Conservation (phyloP, 768 basidiomycete genomes). For the Auriscalpium orientale region DNA sequence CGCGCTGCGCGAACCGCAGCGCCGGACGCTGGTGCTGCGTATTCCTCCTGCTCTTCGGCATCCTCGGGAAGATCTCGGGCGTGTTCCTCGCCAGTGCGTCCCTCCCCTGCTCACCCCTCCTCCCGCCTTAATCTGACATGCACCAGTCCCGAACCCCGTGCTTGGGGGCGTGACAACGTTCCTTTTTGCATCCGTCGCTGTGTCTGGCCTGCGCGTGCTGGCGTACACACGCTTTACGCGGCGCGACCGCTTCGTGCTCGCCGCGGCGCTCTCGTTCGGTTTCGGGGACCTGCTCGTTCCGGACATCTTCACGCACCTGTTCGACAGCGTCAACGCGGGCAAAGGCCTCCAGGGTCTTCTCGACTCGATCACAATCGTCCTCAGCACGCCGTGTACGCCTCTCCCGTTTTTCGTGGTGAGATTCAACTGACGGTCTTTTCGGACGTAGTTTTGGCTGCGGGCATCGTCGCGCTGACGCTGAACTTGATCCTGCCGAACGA, state of each 20-base stretch:
- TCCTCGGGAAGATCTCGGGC: slow-evolving; percentile 76
- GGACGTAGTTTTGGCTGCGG: slow-evolving; percentile 32
- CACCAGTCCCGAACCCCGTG: slow-evolving; percentile 64
- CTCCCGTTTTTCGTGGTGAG: not conserved
- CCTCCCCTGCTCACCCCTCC: not conserved
- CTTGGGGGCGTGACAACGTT: slow-evolving; percentile 85
- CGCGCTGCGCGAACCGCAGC: slow-evolving; percentile 72
- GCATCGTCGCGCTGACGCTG: slow-evolving; percentile 36
- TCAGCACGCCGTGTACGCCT: slow-evolving; percentile 73
- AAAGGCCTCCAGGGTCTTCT: slow-evolving; percentile 61
- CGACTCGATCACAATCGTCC: slow-evolving; percentile 69
- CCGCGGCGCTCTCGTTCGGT: slow-evolving; percentile 62
- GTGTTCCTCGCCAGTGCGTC: slow-evolving; percentile 67
- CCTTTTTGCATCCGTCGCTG: slow-evolving; percentile 69
- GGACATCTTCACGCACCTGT: slow-evolving; percentile 58
- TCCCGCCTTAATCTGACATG: not conserved
- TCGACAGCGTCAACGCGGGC: slow-evolving; percentile 52
- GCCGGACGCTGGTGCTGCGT: slow-evolving; percentile 75
- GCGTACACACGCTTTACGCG: slow-evolving; percentile 51
- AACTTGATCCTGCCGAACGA: slow-evolving; percentile 39
- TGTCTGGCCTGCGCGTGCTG: slow-evolving; percentile 66
- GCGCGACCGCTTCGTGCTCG: slow-evolving; percentile 62
- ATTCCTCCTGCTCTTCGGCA: slow-evolving; percentile 75
- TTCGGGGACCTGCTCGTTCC: slow-evolving; percentile 65
- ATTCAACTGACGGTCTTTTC: not conserved